These are phyloP conservation scores for Blastobotrys mokoenaii DNA, from an alignment of 805 yeast species.

Conservation along the genomic window DNA sequence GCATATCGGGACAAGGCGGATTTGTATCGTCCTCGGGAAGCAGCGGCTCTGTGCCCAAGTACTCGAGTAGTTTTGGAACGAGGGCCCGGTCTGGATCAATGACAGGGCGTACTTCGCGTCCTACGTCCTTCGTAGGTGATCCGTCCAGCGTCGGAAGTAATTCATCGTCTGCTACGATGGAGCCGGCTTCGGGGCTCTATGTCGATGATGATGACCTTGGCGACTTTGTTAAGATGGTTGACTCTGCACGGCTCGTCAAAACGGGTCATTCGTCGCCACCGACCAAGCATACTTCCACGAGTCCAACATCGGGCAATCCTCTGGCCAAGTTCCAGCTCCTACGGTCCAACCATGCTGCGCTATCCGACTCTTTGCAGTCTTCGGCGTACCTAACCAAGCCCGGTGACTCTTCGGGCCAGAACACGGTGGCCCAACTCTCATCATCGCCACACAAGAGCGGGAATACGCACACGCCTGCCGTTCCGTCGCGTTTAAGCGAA, in stretches of 20 bases:
- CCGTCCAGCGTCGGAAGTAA: slow-evolving; percentile 19
- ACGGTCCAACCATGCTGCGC: slow-evolving; percentile 25
- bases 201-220: slow-evolving; percentile 42
- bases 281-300: background rate
- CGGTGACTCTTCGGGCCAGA: slow-evolving; percentile 8
- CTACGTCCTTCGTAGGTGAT: slow-evolving; percentile 34
- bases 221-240: slow-evolving; percentile 65
- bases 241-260: slow-evolving; percentile 45
- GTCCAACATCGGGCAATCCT: slow-evolving; percentile 16
- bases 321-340: slow-evolving; percentile 29
- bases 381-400: slow-evolving; percentile 14
- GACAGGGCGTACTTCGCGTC: slow-evolving; percentile 47
- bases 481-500: slow-evolving; percentile 30
- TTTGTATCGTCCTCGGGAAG: slow-evolving; percentile 25
- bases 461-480: slow-evolving; percentile 25
- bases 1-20: no score
- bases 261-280: slow-evolving; percentile 13
- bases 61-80: slow-evolving; percentile 30
- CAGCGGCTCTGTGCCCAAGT: slow-evolving; percentile 23
- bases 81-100: slow-evolving; percentile 22
- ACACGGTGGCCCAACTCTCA: slow-evolving; percentile 3
- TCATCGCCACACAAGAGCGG: slow-evolving; percentile 10
- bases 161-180: slow-evolving; percentile 19
- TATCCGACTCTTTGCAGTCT: slow-evolving; percentile 29
- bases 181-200: slow-evolving; percentile 36